Evolutionary conservation across 441 rosid genomes (phyloP).

Genomic region (Pelargonium australe): DNA sequence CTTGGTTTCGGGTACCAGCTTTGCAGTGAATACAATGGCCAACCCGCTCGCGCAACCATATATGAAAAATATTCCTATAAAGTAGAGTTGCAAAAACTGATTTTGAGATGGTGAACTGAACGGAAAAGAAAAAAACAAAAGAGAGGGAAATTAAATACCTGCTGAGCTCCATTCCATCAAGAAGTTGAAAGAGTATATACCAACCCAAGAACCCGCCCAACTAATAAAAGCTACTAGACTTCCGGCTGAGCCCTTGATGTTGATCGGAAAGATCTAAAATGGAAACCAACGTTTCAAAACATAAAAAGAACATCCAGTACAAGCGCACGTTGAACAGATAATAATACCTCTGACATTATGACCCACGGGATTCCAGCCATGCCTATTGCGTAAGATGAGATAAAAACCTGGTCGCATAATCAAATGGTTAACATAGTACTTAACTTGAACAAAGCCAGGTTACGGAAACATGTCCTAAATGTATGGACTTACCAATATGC

Average conservation of each 20-base stretch:
- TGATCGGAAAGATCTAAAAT: constrained; percentile 52
- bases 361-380: constrained; percentile 59
- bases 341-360: constrained; percentile 62
- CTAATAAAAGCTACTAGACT: constrained; percentile 42
- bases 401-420: constrained; percentile 31
- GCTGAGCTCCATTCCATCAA: constrained; percentile 55
- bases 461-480: too few relatives aligned
- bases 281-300: not conserved
- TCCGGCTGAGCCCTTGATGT: constrained; percentile 48
- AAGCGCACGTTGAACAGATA: too few relatives aligned
- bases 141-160: constrained; percentile 24
- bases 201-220: constrained; percentile 41
- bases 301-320: too few relatives aligned
- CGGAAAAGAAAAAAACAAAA: not conserved
- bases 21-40: constrained; percentile 28
- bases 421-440: too few relatives aligned
- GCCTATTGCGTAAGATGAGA: constrained; percentile 33
- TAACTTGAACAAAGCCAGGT: too few relatives aligned
- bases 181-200: constrained; percentile 43
- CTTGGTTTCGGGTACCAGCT: constrained; percentile 42
- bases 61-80: constrained; percentile 34
- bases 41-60: constrained; percentile 25
- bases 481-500: constrained; percentile 48
- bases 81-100: not conserved
- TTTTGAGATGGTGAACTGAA: not conserved